Conservation (phyloP, 306 rosid species). For the Malus sieversii region DNA sequence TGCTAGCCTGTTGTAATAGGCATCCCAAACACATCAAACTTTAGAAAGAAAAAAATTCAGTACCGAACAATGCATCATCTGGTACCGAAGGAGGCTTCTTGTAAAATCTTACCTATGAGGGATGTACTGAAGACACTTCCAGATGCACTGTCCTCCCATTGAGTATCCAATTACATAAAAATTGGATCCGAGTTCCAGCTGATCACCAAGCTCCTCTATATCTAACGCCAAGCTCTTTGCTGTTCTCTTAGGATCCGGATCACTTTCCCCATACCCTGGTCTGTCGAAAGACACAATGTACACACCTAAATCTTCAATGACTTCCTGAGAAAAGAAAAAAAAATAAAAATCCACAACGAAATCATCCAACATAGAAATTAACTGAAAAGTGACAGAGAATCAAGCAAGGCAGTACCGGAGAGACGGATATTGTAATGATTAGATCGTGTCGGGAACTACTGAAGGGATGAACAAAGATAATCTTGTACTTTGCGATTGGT, state of each 20-base stretch:
- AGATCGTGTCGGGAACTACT: constrained; percentile 17
- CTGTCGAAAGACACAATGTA: constrained; percentile 18
- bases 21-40: background rate
- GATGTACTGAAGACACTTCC: constrained; percentile 22
- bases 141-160: constrained; percentile 23
- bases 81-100: too few species aligned
- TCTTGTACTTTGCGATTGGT: constrained; percentile 36
- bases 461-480: constrained; percentile 42
- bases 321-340: background rate
- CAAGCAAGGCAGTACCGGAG: background rate
- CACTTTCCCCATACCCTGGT: constrained; percentile 36
- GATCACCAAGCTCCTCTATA: constrained; percentile 27
- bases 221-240: constrained; percentile 29
- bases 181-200: constrained; percentile 19
- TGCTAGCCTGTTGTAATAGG: constrained; percentile 32
- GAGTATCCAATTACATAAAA: constrained; percentile 26
- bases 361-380: too few species aligned
- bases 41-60: background rate
- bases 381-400: too few species aligned
- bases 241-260: constrained; percentile 26
- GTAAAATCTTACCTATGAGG: constrained; percentile 18
- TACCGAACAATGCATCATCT: too few species aligned
- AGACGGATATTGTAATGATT: background rate
- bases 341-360: too few species aligned
- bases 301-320: constrained; percentile 8